These are phyloP conservation scores for Nosema muscidifuracis DNA, from an alignment of 371 early-diverging fungal species.

Conservation along the genomic window DNA sequence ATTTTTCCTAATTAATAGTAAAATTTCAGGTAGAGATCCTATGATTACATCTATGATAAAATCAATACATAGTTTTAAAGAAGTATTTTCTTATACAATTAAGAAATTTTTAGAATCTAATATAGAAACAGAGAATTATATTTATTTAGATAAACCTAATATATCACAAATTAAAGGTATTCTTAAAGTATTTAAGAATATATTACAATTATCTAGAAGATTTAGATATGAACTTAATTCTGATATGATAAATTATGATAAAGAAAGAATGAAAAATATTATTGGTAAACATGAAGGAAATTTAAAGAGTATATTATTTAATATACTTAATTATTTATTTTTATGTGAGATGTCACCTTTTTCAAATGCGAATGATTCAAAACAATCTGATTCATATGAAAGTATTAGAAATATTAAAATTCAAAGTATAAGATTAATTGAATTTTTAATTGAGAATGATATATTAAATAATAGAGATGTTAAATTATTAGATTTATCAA, in stretches of 20 bases:
- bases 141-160: constrained; percentile 23
- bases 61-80: constrained; percentile 16
- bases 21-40: background rate
- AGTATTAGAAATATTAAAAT: constrained; percentile 5
- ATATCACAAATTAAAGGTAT: constrained; percentile 31
- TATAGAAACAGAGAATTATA: background rate
- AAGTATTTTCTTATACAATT: constrained; percentile 18
- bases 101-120: constrained; percentile 4
- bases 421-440: constrained; percentile 1
- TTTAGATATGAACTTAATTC: constrained; percentile 21
- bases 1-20: constrained; percentile 20
- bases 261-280: constrained; percentile 10
- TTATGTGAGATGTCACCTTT: background rate
- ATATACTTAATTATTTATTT: constrained; percentile 13
- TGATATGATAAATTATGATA: too few species aligned
- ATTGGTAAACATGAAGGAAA: background rate
- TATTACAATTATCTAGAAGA: constrained; percentile 17
- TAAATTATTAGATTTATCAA: background rate
- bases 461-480: background rate
- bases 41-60: background rate
- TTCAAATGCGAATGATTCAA: background rate
- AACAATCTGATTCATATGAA: background rate
- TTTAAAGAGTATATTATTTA: background rate
- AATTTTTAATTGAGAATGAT: background rate
- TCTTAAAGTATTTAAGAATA: constrained; percentile 15